Conservation (phyloP, 1,284 basidiomycete genomes). For the Cerrena zonata region DNA sequence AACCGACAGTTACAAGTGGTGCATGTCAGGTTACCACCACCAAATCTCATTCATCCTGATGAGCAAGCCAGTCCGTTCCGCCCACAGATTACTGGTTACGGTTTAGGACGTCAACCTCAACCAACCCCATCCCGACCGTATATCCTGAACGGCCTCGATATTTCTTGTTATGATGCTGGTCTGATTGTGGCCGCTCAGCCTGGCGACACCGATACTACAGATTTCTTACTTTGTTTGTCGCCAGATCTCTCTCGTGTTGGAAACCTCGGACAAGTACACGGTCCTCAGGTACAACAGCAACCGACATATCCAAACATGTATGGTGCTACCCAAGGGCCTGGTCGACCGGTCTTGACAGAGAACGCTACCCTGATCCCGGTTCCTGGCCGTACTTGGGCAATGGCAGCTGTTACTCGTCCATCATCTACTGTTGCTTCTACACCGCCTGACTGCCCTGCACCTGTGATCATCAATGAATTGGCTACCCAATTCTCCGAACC, state of each 20-base stretch:
- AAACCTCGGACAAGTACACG: conserved; percentile 52
- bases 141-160: conserved; percentile 49
- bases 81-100: conserved; percentile 22
- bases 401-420: conserved; percentile 52
- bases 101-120: conserved; percentile 27
- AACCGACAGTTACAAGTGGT: conserved; percentile 59
- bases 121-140: conserved; percentile 45
- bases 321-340: conserved; percentile 35
- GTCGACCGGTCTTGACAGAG: conserved; percentile 64
- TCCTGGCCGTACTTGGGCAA: conserved; percentile 79
- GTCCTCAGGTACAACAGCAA: conserved; percentile 29
- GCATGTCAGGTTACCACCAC: conserved; percentile 77
- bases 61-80: conserved; percentile 47
- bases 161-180: conserved; percentile 59
- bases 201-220: conserved; percentile 67
- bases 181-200: conserved; percentile 62
- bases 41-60: conserved; percentile 71
- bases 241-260: conserved; percentile 73
- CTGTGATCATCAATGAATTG: conserved; percentile 68
- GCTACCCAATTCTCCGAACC: conserved; percentile 72
- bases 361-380: conserved; percentile 72
- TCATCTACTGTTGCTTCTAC: conserved; percentile 25
- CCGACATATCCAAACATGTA: conserved; percentile 36
- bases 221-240: conserved; percentile 70
- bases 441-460: conserved; percentile 40